Conservation (phyloP, 768 basidiomycete genomes). For the Rhodotorula paludigena region DNA sequence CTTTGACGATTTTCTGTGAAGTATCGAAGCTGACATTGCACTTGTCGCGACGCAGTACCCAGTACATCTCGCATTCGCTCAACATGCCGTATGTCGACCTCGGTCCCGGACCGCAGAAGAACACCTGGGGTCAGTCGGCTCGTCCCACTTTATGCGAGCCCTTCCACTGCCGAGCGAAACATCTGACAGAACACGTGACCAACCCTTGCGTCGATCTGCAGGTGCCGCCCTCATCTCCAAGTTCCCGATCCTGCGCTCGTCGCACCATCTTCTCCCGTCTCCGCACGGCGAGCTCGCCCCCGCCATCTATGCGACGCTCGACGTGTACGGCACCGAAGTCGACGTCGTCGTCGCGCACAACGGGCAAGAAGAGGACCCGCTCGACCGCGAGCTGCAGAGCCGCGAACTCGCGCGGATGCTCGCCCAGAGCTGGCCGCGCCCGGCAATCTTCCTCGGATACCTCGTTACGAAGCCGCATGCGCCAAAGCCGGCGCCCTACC, state of each 20-base stretch:
- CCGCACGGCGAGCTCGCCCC: constrained; percentile 51
- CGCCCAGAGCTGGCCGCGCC: constrained; percentile 48
- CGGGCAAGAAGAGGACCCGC: constrained; percentile 84
- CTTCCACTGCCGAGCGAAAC: neutral
- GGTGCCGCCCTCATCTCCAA: constrained; percentile 45
- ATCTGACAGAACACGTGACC: neutral
- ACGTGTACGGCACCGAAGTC: constrained; percentile 62
- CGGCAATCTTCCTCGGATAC: constrained; percentile 65
- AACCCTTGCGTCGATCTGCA: neutral
- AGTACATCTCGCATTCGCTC: constrained; percentile 67
- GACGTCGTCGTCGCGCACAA: constrained; percentile 85
- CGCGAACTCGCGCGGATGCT: constrained; percentile 74
- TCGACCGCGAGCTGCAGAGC: constrained; percentile 84
- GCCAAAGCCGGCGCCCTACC: constrained; percentile 65
- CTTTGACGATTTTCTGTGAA: constrained; percentile 29
- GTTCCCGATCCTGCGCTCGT: constrained; percentile 83
- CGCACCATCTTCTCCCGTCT: constrained; percentile 80
- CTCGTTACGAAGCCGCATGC: constrained; percentile 68
- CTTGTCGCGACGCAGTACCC: constrained; percentile 55
- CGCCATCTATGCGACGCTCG: constrained; percentile 30
- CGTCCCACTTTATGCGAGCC: neutral
- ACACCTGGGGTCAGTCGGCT: constrained; percentile 20
- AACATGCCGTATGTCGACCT: constrained; percentile 79
- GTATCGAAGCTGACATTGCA: neutral
- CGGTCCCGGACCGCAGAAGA: constrained; percentile 74